Base-by-base conservation (phyloP, 2,329 filamentous ascomycete species). In the Blastomyces gilchristii region DNA sequence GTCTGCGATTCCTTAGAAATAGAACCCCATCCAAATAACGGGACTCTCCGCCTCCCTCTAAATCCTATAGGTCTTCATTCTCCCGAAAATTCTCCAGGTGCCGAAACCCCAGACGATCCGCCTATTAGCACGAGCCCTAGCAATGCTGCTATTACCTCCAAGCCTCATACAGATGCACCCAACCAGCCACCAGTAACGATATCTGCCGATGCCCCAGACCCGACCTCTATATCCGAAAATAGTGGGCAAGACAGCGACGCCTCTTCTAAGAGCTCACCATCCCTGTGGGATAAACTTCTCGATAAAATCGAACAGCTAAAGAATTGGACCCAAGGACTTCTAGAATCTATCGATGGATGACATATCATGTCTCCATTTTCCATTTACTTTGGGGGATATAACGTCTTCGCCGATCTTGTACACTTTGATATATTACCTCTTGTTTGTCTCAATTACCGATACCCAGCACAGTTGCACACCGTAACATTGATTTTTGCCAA, bases 1-100 rank as follows among this genome's bases (percentile, higher is more conserved):
- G 77, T 97, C 54, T 97, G 93, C 73, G 92, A 97, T 75, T 92
- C 90, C 0, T 77, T 97, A 34, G 87, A 87, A 14, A 78, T 97
- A 63, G 74, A 75, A 4, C 89, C 91, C 0, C 81, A 82, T 62
- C 84, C 89, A 0, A 97, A 96, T 73, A 97, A 97, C 71, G 93
- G 93, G 59, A 96, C 91, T 0, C 77, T 97, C 31, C 75, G 74
- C 58, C 74, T 81, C 6, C 79, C 79, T n/a, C 65, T 81, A 53
- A 72, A 75, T 58, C 72, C 78, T 6, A 69, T 76, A 1, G 79
- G 79, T 2, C 68, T 79, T 31, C 79, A 81, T 68, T 78, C 76
- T 11, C 78, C 79, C 62, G 68, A 71, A 34, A 68, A 72, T 61
- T 67, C 69, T 1, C 74, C 76, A 6, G 62, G 61, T 3, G 61